Base-by-base conservation (phyloP, 169 alveolate species). In the Pseudocohnilembus persalinus region DNA sequence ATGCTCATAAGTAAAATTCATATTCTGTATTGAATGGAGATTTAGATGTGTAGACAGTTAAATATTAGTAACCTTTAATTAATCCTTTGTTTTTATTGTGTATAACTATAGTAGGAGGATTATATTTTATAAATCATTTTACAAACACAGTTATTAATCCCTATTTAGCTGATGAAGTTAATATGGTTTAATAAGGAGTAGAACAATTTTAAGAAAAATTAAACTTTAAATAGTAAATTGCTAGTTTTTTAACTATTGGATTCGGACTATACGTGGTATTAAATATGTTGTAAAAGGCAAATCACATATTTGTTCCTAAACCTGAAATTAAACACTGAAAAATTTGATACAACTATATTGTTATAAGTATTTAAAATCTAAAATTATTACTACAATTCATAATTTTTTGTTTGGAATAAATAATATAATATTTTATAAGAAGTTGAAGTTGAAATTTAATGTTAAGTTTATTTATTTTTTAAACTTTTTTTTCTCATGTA, bases 1-100 rank as follows among this genome's bases (percentile, higher is more conserved):
- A 96, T 88, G 97, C 95, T 0, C 88, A 88, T 73, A 87, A 88
- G 74, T 91, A 94, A 82, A 49, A 49, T 49, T 4, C 68, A 11
- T 49, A 49, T 49, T 49, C 68, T 11, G 20, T 49, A 11, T 49
- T 49, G 68, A 11, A 11, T 4, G 68, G 68, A 49, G 20, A 49
- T 4, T 4, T 49, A 11, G 68, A 49, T 49, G 4, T 49, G 68
- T 11, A 49, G 20, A 49, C 4, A 49, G 4, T 11, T 11, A 49
- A 49, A 49, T 49, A 49, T 49, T 49, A 49, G 20, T 11, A 49
- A 49, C 68, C 68, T 49, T 11, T 49, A 20, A 20, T 49, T 11
- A 49, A 49, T 49, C 68, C 68, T 49, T 49, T 49, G 68, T 49
- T 11, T 49, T 49, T 4, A 20, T 49, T 11, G 26, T 11, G 4